Conservation (phyloP, 805 yeast genomes). For the baker's yeast (Saccharomyces cerevisiae) region DNA sequence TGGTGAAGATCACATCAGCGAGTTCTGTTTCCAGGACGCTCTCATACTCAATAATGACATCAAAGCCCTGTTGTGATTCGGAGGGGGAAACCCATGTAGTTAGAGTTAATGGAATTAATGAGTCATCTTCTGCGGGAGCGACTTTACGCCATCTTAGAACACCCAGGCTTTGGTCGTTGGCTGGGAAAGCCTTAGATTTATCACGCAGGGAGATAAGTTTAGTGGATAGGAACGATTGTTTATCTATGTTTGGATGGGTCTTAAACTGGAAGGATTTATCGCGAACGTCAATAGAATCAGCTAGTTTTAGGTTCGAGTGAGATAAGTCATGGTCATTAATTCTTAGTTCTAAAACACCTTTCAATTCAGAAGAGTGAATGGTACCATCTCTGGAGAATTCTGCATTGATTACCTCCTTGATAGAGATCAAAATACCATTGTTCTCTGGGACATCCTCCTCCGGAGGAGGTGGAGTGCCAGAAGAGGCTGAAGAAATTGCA, state of each 20-base stretch:
- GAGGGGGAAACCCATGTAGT: constrained; percentile 76
- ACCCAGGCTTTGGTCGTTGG: constrained; percentile 83
- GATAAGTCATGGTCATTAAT: constrained; percentile 70
- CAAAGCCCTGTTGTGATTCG: constrained; percentile 48
- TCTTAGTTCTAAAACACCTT: constrained; percentile 86
- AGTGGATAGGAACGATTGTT: constrained; percentile 49
- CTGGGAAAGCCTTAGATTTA: constrained; percentile 72
- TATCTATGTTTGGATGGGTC: constrained; percentile 95
- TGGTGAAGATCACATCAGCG: constrained; percentile 43
- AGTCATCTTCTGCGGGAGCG: constrained; percentile 51
- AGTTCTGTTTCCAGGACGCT: constrained; percentile 35
- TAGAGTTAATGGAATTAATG: constrained; percentile 55
- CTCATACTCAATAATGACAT: constrained; percentile 86
- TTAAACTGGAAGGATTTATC: constrained; percentile 57
- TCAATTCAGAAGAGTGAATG: constrained; percentile 59
- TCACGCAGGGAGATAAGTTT: constrained; percentile 69
- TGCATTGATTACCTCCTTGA: constrained; percentile 72
- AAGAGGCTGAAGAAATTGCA: neutral
- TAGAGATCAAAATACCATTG: constrained; percentile 70
- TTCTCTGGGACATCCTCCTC: constrained; percentile 34
- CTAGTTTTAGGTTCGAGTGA: constrained; percentile 53
- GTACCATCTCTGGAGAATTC: constrained; percentile 80
- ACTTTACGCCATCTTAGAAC: constrained; percentile 87
- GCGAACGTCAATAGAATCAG: constrained; percentile 39
- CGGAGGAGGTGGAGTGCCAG: neutral